Evolutionary conservation across 2,329 filamentous ascomycete genomes (phyloP), one percentile per base, ranked within the genome.

Genomic region (Fusarium poae): DNA sequence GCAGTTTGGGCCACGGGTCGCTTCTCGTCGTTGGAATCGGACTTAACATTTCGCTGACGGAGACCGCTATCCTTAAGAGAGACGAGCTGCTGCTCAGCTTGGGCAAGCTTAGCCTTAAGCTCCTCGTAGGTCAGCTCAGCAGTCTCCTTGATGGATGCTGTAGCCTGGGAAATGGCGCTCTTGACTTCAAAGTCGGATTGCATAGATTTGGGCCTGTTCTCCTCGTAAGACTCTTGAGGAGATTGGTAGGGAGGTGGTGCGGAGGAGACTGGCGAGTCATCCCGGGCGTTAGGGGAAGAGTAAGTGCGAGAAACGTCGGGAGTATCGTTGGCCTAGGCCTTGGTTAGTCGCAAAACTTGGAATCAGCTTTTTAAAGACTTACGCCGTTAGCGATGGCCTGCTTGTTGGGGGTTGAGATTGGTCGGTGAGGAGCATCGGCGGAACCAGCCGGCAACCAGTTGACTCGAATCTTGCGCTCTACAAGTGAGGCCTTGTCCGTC

Each of bases 391-490:
- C 65, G 20, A 78, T 63, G 18, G 78, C 75, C 48, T 76, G 74
- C 73, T 80, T 83, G 74, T 69, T 82, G 12, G 83, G 83, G 2
- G 83, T 85, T 60, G 74, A 70, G 6, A 73, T 55, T 12, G 75
- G 59, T 35, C 69, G 71, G 27, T 67, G 72, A 37, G 73, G 30
- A 35, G 61, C 63, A 32, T 76, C 74, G 12, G 71, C 70, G 58
- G 86, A 86, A 50, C 88, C 86, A 12, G 91, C 84, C 48, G 91
- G 81, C 42, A 97, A 85, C 85, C 95, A 99, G 72, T 86, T 86
- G 69, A 99, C 96, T 46, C 95, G 90, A 73, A 99, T 99, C 86
- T 98, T 99, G 84, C 91, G 93, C 84, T 99, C 96, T 75, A 94
- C 89, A 62, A 99, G 91, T 23, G 87, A 85, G 16, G 86, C 84